Conservation (phyloP, 2,329 filamentous ascomycete genomes). For the Tolypocladium inflatum region DNA sequence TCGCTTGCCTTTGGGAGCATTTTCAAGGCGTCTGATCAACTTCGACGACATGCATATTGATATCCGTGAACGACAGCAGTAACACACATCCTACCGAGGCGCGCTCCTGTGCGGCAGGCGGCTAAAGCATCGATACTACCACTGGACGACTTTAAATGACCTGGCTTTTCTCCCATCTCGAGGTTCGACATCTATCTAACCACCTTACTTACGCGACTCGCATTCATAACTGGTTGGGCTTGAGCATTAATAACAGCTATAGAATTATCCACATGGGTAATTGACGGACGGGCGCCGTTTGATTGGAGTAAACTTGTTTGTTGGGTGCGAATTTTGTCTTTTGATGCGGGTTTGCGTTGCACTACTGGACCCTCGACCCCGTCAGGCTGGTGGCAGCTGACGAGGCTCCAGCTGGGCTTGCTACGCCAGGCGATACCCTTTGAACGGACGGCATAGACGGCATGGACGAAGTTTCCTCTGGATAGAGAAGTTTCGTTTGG, state of each 20-base stretch:
- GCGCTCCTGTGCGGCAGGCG: background rate
- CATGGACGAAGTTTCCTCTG: background rate
- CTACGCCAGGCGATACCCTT: background rate
- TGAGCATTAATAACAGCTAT: constrained; percentile 2
- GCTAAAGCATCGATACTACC: background rate
- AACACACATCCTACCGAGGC: background rate
- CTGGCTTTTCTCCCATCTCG: background rate
- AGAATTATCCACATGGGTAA: background rate
- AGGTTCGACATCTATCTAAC: constrained; percentile 1
- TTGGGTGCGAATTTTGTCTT: background rate
- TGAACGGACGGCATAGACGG: background rate
- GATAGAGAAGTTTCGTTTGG: background rate
- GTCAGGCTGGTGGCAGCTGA: background rate
- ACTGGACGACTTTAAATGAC: background rate
- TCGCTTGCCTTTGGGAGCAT: background rate
- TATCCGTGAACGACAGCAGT: constrained; percentile 1
- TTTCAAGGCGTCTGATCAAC: background rate
- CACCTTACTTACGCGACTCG: background rate
- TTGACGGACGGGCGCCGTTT: background rate
- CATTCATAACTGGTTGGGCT: background rate
- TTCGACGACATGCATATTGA: constrained; percentile 1
- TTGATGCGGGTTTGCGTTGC: background rate
- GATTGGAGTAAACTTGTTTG: background rate
- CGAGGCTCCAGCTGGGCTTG: background rate
- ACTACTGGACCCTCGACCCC: background rate